Percentiles rank a stretch among this genome's conserved stretches.
Evolutionary conservation across 805 yeast genomes (phyloP).

Genomic region (Saccharomyces mikatae): DNA sequence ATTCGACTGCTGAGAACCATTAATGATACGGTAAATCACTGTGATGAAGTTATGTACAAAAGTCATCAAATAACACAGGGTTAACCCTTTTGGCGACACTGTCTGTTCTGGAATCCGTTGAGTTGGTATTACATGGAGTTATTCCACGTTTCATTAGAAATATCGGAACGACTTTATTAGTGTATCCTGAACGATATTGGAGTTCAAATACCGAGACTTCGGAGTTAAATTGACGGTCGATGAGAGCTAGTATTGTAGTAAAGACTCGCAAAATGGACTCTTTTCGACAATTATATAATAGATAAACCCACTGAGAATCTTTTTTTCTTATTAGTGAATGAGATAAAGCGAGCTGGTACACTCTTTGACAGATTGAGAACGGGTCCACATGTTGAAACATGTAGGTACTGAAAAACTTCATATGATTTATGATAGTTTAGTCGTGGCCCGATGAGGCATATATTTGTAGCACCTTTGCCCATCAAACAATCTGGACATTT

Average conservation of each 20-base stretch:
- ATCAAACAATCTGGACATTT: conserved; percentile 7
- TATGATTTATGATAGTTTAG: conserved; percentile 3
- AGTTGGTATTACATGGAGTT: conserved; percentile 4
- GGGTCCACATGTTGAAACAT: conserved; percentile 1
- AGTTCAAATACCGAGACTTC: too few species aligned
- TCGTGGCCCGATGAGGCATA: conserved; percentile 4
- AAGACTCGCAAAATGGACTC: too few species aligned
- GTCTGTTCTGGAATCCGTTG: conserved; percentile 5
- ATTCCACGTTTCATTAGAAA: conserved; percentile 2
- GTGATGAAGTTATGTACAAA: conserved; percentile 5
- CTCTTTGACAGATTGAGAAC: not conserved
- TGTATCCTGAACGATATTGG: too few species aligned
- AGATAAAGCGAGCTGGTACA: conserved; percentile 4
- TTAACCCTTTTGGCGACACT: conserved; percentile 11
- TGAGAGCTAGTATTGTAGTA: too few species aligned
- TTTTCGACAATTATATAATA: not conserved
- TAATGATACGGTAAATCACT: conserved; percentile 5
- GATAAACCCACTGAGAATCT: conserved; percentile 7
- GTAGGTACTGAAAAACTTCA: conserved; percentile 6
- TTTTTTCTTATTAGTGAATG: conserved; percentile 9
- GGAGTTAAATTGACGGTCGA: too few species aligned
- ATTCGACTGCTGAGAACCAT: conserved; percentile 10
- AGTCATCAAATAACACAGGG: conserved; percentile 8
- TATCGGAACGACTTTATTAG: too few species aligned
- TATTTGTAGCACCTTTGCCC: conserved; percentile 5